Conservation (phyloP, 176 grass and related monocot species). For the Chloris gayana region DNA sequence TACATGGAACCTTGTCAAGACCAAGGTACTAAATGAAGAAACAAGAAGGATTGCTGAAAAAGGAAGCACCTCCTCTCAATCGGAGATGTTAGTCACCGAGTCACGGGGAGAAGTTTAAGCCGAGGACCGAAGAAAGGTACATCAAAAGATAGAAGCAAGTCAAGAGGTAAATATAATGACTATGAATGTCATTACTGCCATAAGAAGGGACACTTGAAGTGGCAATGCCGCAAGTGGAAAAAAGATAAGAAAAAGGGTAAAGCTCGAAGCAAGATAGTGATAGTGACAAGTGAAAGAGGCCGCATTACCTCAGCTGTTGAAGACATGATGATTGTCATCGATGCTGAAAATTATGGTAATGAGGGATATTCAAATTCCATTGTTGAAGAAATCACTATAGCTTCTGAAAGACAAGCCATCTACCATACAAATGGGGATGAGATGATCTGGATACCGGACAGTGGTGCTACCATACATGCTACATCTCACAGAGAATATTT, state of each 20-base stretch:
- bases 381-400: background rate
- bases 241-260: background rate
- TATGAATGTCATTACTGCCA: background rate
- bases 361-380: background rate
- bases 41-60: background rate
- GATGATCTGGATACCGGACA: background rate
- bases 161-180: background rate
- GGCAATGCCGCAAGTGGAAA: background rate
- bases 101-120: background rate
- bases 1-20: background rate
- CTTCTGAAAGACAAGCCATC: too few relatives aligned
- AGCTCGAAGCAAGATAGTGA: constrained; percentile 12
- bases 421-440: background rate
- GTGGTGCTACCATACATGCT: constrained; percentile 15
- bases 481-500: background rate
- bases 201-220: background rate
- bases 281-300: background rate
- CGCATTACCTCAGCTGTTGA: background rate
- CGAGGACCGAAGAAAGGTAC: background rate
- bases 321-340: background rate
- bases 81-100: background rate
- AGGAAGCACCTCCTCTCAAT: background rate
- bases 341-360: too few relatives aligned
- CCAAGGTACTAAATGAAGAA: constrained; percentile 16
- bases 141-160: background rate